These are phyloP conservation scores for Tetraselmis striata DNA, from an alignment of 139 green algal species.

Conservation along the genomic window DNA sequence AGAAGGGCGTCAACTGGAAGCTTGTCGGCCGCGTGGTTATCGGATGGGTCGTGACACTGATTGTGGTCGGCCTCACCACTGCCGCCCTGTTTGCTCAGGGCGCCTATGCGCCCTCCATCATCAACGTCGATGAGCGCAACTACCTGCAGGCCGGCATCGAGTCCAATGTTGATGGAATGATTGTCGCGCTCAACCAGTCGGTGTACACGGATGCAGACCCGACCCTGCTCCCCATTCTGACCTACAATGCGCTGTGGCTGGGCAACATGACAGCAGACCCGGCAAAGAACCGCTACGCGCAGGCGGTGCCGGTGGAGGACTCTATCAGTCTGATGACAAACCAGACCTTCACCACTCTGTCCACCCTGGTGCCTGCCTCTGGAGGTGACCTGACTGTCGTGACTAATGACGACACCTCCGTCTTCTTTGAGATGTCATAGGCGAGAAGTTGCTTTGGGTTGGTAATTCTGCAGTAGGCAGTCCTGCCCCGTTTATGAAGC, in stretches of 20 bases:
- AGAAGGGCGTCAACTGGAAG: constrained; percentile 46
- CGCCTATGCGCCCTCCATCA: not conserved
- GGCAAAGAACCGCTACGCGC: not conserved
- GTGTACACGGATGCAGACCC: not conserved
- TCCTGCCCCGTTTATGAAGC: too few relatives aligned
- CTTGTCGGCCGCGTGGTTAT: constrained; percentile 28
- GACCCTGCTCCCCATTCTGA: not conserved
- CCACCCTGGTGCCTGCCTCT: not conserved
- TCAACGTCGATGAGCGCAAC: not conserved
- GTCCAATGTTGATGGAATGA: not conserved
- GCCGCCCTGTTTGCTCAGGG: constrained; percentile 40
- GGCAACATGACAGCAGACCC: not conserved
- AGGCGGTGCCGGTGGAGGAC: not conserved
- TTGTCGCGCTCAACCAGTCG: not conserved
- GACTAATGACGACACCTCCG: not conserved
- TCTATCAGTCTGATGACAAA: not conserved
- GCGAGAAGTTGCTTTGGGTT: too few relatives aligned
- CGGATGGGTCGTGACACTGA: constrained; percentile 36
- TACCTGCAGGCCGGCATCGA: not conserved
- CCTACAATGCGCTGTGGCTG: not conserved
- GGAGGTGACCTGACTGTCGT: not conserved
- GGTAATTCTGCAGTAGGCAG: too few relatives aligned
- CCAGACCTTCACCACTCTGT: not conserved
- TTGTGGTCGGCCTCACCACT: constrained; percentile 24
- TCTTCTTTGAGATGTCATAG: not conserved